These are phyloP conservation scores for Sporobolomyces phaffii DNA, from an alignment of 768 basidiomycete genomes.

Conservation along the genomic window DNA sequence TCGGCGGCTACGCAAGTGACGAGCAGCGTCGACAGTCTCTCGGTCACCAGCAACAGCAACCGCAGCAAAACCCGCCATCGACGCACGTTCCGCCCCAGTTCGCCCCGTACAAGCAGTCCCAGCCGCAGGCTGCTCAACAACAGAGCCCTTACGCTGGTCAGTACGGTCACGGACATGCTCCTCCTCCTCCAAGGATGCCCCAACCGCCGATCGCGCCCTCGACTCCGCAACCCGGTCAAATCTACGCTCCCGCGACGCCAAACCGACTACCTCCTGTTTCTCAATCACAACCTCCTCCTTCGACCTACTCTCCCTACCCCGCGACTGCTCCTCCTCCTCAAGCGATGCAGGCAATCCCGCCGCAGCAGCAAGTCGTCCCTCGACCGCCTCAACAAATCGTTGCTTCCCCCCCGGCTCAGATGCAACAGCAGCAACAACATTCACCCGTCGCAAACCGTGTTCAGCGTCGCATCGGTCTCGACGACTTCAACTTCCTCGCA, in stretches of 20 bases:
- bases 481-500: slow-evolving; percentile 98
- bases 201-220: slow-evolving; percentile 4
- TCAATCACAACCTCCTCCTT: slow-evolving; percentile 9
- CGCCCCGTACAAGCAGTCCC: slow-evolving; percentile 17
- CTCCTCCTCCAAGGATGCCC: slow-evolving; percentile 6
- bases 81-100: slow-evolving; percentile 8
- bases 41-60: slow-evolving; percentile 30
- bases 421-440: slow-evolving; percentile 44
- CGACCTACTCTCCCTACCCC: slow-evolving; percentile 32
- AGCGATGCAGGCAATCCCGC: too few relatives aligned
- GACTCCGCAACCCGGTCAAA: slow-evolving; percentile 6
- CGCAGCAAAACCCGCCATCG: slow-evolving; percentile 1
- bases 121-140: slow-evolving; percentile 2
- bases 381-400: slow-evolving; percentile 3
- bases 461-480: slow-evolving; percentile 81
- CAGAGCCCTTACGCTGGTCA: slow-evolving; percentile 7
- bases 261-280: slow-evolving; percentile 47
- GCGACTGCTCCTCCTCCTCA: neutral
- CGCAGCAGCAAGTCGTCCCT: slow-evolving; percentile 8
- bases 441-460: slow-evolving; percentile 23
- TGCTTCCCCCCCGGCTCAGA: too few relatives aligned
- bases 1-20: slow-evolving; percentile 23
- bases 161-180: slow-evolving; percentile 10
- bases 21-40: slow-evolving; percentile 18
- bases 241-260: slow-evolving; percentile 21